These are phyloP conservation scores for Phytophthora tubulina DNA, from an alignment of 352 stramenopile species.

Conservation along the genomic window DNA sequence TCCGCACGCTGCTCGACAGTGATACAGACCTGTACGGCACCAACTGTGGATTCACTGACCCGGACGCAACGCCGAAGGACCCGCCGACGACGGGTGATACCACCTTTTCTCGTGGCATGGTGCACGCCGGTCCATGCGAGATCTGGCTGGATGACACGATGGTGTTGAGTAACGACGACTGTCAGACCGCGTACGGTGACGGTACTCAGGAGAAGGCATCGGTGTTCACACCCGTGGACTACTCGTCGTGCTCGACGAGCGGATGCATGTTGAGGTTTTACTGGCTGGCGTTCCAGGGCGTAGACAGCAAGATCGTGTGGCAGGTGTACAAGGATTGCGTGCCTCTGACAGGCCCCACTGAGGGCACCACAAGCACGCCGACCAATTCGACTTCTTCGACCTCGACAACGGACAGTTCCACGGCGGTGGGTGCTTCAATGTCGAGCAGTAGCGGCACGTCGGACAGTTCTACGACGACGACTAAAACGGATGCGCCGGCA, in stretches of 20 bases:
- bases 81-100: constrained; percentile 32
- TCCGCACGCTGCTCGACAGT: constrained; percentile 36
- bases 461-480: constrained; percentile 6
- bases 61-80: constrained; percentile 24
- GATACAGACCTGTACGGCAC: constrained; percentile 33
- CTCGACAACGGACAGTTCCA: constrained; percentile 8
- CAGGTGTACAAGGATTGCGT: constrained; percentile 52
- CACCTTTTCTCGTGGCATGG: constrained; percentile 46
- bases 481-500: constrained; percentile 19
- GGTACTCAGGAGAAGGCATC: constrained; percentile 32
- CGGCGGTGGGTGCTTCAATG: constrained; percentile 1
- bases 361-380: constrained; percentile 26
- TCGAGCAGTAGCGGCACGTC: constrained; percentile 21
- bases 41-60: constrained; percentile 41
- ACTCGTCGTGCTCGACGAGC: constrained; percentile 37
- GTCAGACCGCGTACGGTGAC: constrained; percentile 36
- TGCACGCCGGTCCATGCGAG: constrained; percentile 39
- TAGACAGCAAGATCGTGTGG: constrained; percentile 37
- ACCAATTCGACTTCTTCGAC: constrained; percentile 35
- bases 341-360: constrained; percentile 33
- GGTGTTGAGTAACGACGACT: constrained; percentile 47
- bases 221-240: constrained; percentile 47
- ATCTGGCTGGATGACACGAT: constrained; percentile 44
- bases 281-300: constrained; percentile 40
- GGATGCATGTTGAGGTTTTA: constrained; percentile 49